A percentile compares a stretch with the other conserved stretches of the same genome.
Conservation (phyloP, 208 protist genomes). For the Angomonas ambiguus region DNA sequence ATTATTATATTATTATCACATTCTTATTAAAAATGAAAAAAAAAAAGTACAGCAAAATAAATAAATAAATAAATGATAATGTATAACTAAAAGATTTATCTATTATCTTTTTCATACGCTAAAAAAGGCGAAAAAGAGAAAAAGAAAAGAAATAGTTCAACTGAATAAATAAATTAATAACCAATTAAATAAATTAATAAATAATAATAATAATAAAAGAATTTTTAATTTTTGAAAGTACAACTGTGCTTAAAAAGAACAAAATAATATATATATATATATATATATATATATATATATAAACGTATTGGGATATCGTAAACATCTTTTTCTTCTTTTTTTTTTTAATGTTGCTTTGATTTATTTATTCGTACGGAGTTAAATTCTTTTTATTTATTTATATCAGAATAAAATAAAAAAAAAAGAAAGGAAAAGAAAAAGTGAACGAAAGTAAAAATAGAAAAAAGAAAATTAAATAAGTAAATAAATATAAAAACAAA, state of each 20-base stretch:
- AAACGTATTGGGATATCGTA: not conserved
- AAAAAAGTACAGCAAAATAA: not conserved
- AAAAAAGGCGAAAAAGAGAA: too few relatives aligned
- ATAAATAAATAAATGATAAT: not conserved
- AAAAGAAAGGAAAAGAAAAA: too few relatives aligned
- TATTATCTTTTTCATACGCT: not conserved
- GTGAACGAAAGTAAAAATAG: too few relatives aligned
- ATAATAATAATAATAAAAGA: too few relatives aligned
- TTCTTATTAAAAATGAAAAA: not conserved
- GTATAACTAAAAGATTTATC: not conserved
- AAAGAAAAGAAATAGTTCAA: too few relatives aligned
- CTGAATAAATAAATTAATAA: too few relatives aligned
- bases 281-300: too few relatives aligned
- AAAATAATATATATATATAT: too few relatives aligned
- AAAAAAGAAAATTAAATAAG: not conserved
- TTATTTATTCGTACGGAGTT: constrained; percentile 8
- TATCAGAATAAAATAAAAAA: not conserved
- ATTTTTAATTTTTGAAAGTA: too few relatives aligned
- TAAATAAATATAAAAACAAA: not conserved
- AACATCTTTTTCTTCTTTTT: constrained; percentile 6
- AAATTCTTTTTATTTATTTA: not conserved
- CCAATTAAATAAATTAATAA: too few relatives aligned
- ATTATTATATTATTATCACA: not conserved
- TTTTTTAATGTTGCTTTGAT: constrained; percentile 3
- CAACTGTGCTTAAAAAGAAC: too few relatives aligned